Evolutionary conservation across 2,329 filamentous ascomycete species (phyloP), one percentile per base, ranked within the genome.

Genomic region (Epichloe aotearoae): DNA sequence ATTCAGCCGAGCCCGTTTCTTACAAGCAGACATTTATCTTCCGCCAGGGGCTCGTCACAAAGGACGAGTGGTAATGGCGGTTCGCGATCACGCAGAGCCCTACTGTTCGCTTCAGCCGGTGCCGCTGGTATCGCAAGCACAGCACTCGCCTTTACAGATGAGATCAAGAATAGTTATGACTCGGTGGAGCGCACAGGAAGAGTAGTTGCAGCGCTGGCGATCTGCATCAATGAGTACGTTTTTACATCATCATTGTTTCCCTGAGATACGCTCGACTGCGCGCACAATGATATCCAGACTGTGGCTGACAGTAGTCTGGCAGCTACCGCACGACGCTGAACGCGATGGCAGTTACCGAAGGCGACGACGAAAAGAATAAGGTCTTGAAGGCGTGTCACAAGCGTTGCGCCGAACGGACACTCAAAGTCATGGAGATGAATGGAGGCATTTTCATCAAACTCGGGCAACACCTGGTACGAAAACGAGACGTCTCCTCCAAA

Each of bases 401-500:
- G 65, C 80, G 93, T 66, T 98, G 93, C 69, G 93, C 93, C 33
- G 79, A 88, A 60, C 81, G 93, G 54, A 96, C 93, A 1, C 72
- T 97, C 41, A 78, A 76, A 52, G 90, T 94, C 2, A 71, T 97
- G 56, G 93, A 98, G 74, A 88, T 87, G 73, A 97, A 96, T 66
- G 93, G 94, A 26, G 95, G 91, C 30, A 95, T 98, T 56, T 98
- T 97, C 61, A 97, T 98, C 66, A 98, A 98, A 69, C 73, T 98
- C 39, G 93, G 93, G 7, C 93, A 98, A 62, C 93, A 98, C 69
- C 68, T 98, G 68, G 82, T 83, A 73, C 41, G 69, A 40, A 19
- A 23, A 6, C 10, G 5, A 19, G 42, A 10, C 34, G 11, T 45
- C 7, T 17, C 5, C 41, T 26, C 5, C 23, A 8, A 8, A 46